phyloP scores from a whole-genome alignment of 2,329 filamentous ascomycete genomes.

The Verticillium alfalfae region DNA sequence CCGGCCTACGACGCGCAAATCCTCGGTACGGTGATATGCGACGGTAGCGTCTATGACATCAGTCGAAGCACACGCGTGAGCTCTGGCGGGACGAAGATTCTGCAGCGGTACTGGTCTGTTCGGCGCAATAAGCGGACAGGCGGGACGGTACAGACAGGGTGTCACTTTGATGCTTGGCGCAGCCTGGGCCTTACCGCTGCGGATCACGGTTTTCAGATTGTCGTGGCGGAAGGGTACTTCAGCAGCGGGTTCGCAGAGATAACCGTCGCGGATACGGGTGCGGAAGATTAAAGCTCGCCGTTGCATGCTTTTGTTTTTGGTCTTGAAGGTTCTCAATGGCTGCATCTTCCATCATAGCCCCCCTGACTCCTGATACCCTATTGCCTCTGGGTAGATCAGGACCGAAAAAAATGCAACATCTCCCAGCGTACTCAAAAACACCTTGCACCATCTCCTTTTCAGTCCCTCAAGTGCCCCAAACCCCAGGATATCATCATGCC shows the following conservation, averaged over 20 bases:
- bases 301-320: neutral
- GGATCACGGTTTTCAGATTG: constrained; percentile 45
- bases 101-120: constrained; percentile 49
- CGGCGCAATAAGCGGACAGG: constrained; percentile 40
- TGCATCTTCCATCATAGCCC: too few species aligned
- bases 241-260: constrained; percentile 42
- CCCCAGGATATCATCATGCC: constrained; percentile 4
- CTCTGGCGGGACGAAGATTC: constrained; percentile 42
- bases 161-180: constrained; percentile 49
- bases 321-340: too few species aligned
- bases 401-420: too few species aligned
- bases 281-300: neutral
- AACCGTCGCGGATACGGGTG: constrained; percentile 24
- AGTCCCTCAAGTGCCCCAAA: neutral
- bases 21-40: constrained; percentile 26
- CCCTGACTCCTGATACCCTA: too few species aligned
- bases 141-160: constrained; percentile 42
- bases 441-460: neutral
- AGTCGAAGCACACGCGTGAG: constrained; percentile 32
- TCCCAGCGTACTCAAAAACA: too few species aligned
- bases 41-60: constrained; percentile 31
- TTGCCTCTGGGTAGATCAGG: too few species aligned
- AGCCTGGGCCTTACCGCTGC: constrained; percentile 42
- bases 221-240: constrained; percentile 48
- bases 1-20: constrained; percentile 23